Percentiles rank a stretch among this genome's conserved stretches.
phyloP scores from a whole-genome alignment of 352 stramenopile genomes.

The Phytopythium litorale region DNA sequence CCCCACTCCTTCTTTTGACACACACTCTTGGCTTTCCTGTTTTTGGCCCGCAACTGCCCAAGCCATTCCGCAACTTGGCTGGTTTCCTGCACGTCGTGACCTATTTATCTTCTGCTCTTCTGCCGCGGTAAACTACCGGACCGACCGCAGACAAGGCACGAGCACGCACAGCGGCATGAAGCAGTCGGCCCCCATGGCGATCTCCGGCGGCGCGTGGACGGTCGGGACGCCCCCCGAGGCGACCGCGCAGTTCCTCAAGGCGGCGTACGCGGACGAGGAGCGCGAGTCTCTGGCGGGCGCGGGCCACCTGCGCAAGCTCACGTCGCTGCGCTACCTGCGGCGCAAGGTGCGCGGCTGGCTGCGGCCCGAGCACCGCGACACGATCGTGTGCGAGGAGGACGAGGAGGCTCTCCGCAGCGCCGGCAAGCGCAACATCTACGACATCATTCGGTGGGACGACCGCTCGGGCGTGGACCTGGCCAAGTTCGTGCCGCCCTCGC shows the following conservation, averaged over 20 bases:
- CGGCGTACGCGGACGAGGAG: background rate
- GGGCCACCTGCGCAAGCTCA: conserved; percentile 49
- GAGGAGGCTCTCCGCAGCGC: conserved; percentile 30
- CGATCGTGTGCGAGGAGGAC: conserved; percentile 55
- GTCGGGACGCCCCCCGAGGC: conserved; percentile 5
- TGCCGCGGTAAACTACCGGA: no score
- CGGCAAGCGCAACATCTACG: conserved; percentile 32
- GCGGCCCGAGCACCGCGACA: conserved; percentile 51
- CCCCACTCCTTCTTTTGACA: background rate
- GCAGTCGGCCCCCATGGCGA: background rate
- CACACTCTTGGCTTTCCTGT: background rate
- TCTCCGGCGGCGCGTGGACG: background rate
- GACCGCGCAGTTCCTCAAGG: background rate
- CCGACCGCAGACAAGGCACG: no score
- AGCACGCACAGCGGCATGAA: background rate
- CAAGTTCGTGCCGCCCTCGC: conserved; percentile 19
- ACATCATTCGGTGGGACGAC: conserved; percentile 46
- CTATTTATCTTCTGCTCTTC: no score
- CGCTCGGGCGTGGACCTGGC: conserved; percentile 13
- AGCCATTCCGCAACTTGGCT: conserved; percentile 1
- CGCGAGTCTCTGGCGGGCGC: conserved; percentile 17
- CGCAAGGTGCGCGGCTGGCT: conserved; percentile 51
- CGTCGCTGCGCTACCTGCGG: conserved; percentile 53
- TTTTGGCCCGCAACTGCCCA: background rate
- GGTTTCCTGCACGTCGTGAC: background rate